Conservation (phyloP, 257 asterid genomes). For the Dorcoceras hygrometricum region DNA sequence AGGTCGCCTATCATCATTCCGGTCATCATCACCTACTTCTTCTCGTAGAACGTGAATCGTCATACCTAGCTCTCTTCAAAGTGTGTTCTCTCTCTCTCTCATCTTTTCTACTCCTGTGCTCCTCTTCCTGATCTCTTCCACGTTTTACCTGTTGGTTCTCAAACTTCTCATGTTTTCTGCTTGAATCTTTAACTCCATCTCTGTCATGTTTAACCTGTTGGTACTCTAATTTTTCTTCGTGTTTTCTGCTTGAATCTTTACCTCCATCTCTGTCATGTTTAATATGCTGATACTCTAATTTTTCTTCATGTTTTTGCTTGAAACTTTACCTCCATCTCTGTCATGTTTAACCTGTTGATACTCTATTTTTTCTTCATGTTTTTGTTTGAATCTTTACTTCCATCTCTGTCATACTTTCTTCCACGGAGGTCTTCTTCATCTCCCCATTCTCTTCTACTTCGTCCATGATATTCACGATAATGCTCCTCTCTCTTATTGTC, state of each 20-base stretch:
- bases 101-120: constrained; percentile 35
- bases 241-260: too few species aligned
- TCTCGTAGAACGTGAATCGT: constrained; percentile 49
- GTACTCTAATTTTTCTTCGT: too few species aligned
- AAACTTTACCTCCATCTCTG: too few species aligned
- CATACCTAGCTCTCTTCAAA: constrained; percentile 56
- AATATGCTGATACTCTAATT: too few species aligned
- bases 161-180: constrained; percentile 33
- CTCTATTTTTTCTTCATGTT: constrained; percentile 31
- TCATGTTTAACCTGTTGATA: constrained; percentile 24
- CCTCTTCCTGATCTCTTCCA: constrained; percentile 38
- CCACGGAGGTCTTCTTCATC: constrained; percentile 42
- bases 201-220: too few species aligned
- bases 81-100: constrained; percentile 43
- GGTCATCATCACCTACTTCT: constrained; percentile 45
- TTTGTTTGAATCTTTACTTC: constrained; percentile 40
- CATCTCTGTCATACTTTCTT: constrained; percentile 54
- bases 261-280: too few species aligned
- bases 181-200: constrained; percentile 47
- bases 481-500: constrained; percentile 32
- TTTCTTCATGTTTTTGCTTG: too few species aligned
- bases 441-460: constrained; percentile 42
- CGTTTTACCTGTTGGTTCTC: constrained; percentile 27
- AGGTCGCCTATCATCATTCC: constrained; percentile 50
- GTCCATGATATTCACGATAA: constrained; percentile 37